These are phyloP conservation scores for Lipomyces yamanashiensis DNA, from an alignment of 805 yeast genomes.

Conservation along the genomic window DNA sequence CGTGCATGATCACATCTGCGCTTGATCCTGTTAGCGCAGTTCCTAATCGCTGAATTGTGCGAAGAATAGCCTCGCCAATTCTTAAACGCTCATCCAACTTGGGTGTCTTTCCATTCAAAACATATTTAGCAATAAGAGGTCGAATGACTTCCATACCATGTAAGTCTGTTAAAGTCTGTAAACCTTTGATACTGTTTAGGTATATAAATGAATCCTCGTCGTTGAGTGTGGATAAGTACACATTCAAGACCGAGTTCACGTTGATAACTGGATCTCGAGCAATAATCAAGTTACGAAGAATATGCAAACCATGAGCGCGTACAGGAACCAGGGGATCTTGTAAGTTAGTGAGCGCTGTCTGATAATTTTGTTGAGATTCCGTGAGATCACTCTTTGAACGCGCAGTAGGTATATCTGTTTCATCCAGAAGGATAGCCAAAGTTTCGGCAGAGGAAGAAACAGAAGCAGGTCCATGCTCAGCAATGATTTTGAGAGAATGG, in stretches of 20 bases:
- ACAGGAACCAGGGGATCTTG: conserved; percentile 83
- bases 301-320: conserved; percentile 79
- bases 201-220: conserved; percentile 89
- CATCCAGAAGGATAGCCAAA: conserved; percentile 33
- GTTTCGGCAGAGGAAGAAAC: conserved; percentile 34
- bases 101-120: conserved; percentile 40
- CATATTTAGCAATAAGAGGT: conserved; percentile 48
- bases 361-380: conserved; percentile 45
- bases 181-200: conserved; percentile 79
- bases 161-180: conserved; percentile 61
- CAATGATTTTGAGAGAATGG: conserved; percentile 30
- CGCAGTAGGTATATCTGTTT: conserved; percentile 13
- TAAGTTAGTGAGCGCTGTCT: conserved; percentile 67
- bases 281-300: conserved; percentile 61
- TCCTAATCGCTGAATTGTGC: conserved; percentile 58
- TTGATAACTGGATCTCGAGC: conserved; percentile 55
- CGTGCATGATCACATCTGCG: conserved; percentile 52
- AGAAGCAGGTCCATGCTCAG: conserved; percentile 26
- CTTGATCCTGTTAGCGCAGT: conserved; percentile 54
- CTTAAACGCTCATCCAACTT: conserved; percentile 70
- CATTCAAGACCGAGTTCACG: conserved; percentile 58
- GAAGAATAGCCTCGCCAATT: conserved; percentile 78
- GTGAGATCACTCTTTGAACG: conserved; percentile 9
- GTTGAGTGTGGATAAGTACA: conserved; percentile 66
- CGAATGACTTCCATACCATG: conserved; percentile 49